Percentiles rank a stretch among this genome's conserved stretches.
phyloP scores from a whole-genome alignment of 352 stramenopile genomes.

The Globisporangium camurandrum region DNA sequence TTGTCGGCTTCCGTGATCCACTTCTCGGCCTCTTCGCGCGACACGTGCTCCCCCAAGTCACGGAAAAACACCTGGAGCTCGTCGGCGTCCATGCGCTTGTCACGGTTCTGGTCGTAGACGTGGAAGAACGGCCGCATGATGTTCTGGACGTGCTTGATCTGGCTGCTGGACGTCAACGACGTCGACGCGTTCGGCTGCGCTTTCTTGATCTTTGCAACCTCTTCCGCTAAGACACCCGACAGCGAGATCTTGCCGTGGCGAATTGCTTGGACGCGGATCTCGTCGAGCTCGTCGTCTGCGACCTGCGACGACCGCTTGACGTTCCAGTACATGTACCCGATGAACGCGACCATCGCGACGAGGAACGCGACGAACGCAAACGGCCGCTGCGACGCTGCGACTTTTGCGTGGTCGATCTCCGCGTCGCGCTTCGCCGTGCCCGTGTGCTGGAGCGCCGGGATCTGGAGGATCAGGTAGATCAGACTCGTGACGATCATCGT shows the following conservation, averaged over 20 bases:
- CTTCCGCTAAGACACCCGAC: slow-evolving; percentile 66
- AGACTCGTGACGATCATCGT: slow-evolving; percentile 91
- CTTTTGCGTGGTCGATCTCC: slow-evolving; percentile 46
- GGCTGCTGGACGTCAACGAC: slow-evolving; percentile 40
- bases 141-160: slow-evolving; percentile 79
- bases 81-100: slow-evolving; percentile 84
- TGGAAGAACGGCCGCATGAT: slow-evolving; percentile 92
- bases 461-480: slow-evolving; percentile 95
- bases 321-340: slow-evolving; percentile 91
- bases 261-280: slow-evolving; percentile 67
- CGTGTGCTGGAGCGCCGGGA: slow-evolving; percentile 89
- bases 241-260: slow-evolving; percentile 66
- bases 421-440: slow-evolving; percentile 50
- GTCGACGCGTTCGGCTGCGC: slow-evolving; percentile 27
- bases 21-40: slow-evolving; percentile 58
- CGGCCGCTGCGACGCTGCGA: slow-evolving; percentile 82
- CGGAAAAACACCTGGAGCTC: slow-evolving; percentile 92
- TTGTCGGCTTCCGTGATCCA: slow-evolving; percentile 89
- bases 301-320: slow-evolving; percentile 70
- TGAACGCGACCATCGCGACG: slow-evolving; percentile 86
- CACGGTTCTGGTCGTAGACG: slow-evolving; percentile 89
- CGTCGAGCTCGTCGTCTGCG: slow-evolving; percentile 55
- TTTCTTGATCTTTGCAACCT: slow-evolving; percentile 67
- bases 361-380: slow-evolving; percentile 88
- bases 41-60: slow-evolving; percentile 91